A percentile compares a stretch with the other conserved stretches of the same genome.
These are phyloP conservation scores for Pyronema omphalodes DNA, from an alignment of 495 filamentous ascomycete genomes.

Conservation along the genomic window DNA sequence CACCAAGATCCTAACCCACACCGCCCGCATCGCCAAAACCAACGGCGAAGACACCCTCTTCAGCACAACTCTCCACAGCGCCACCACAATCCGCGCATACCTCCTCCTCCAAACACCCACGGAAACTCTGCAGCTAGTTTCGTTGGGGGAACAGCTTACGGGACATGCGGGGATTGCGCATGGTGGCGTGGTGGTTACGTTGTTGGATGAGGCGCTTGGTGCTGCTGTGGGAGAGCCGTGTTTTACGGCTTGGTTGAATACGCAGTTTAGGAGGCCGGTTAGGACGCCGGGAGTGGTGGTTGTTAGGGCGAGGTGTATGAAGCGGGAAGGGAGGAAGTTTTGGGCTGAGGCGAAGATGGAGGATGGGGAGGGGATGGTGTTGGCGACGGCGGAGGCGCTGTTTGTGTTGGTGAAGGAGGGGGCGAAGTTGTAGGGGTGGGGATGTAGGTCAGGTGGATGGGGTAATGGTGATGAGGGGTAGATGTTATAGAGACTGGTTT, in stretches of 20 bases:
- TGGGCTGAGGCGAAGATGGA: constrained; percentile 29
- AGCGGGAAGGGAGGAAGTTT: constrained; percentile 31
- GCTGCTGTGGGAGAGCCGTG: constrained; percentile 11
- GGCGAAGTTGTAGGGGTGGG: neutral
- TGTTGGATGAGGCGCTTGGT: constrained; percentile 36
- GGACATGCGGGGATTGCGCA: constrained; percentile 30
- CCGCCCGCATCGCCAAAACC: constrained; percentile 29
- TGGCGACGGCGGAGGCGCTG: constrained; percentile 32
- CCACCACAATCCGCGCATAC: constrained; percentile 23
- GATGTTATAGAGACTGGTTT: neutral
- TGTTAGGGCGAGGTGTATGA: constrained; percentile 11
- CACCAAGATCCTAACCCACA: constrained; percentile 26
- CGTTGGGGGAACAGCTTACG: neutral
- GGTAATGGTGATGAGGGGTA: neutral
- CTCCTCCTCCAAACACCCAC: neutral
- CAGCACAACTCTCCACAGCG: constrained; percentile 35
- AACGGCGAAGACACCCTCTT: constrained; percentile 36
- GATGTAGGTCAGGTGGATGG: neutral
- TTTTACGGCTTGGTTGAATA: constrained; percentile 42
- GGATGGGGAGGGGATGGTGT: constrained; percentile 26
- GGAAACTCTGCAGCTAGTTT: neutral
- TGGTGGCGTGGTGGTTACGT: constrained; percentile 40
- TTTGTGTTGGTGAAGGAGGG: constrained; percentile 26
- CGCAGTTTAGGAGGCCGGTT: constrained; percentile 36
- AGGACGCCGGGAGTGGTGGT: neutral